These are phyloP conservation scores for Trichoderma harzianum DNA, from an alignment of 2,329 filamentous ascomycete species.

Conservation along the genomic window DNA sequence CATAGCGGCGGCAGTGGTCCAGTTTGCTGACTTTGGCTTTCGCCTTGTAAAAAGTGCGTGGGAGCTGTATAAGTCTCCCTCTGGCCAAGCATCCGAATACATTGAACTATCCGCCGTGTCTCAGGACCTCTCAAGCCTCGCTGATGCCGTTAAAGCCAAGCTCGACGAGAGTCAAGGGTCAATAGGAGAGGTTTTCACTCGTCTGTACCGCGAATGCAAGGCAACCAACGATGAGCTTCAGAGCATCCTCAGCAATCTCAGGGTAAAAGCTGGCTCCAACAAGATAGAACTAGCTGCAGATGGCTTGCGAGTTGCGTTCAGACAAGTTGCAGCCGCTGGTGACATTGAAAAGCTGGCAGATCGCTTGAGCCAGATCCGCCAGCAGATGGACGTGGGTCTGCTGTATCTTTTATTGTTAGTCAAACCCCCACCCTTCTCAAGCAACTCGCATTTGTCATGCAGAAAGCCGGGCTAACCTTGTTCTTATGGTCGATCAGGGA, in stretches of 20 bases:
- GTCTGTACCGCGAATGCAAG: neutral
- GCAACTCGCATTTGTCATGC: neutral
- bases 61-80: neutral
- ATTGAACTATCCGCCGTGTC: neutral
- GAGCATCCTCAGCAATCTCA: neutral
- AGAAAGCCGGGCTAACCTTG: neutral
- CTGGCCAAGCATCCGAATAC: neutral
- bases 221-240: neutral
- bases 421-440: neutral
- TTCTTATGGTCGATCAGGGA: neutral
- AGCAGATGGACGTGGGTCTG: neutral
- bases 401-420: neutral
- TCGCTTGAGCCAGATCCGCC: neutral
- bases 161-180: neutral
- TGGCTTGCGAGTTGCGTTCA: neutral
- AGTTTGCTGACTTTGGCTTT: neutral
- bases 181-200: neutral
- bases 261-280: neutral
- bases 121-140: neutral
- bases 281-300: neutral
- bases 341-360: neutral
- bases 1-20: neutral
- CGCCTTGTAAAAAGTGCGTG: neutral
- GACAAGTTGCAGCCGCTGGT: neutral
- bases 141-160: neutral